Evolutionary conservation across 345 rosid species (phyloP), one percentile per base, ranked within the genome.

Genomic region (Eucalyptus rudis): DNA sequence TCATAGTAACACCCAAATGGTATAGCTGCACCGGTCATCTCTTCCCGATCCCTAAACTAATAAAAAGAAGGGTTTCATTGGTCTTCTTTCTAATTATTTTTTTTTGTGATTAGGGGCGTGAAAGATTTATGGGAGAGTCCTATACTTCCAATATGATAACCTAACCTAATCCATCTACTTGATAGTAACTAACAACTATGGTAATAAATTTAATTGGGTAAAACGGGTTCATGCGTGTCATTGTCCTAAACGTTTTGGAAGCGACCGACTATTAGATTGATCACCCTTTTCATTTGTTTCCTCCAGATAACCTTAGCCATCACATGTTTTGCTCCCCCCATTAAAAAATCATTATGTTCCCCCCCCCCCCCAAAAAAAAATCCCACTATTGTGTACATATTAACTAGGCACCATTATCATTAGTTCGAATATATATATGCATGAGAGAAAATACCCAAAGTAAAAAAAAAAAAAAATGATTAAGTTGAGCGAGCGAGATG

Each of bases 341-440:
- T 27, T 13, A 62, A 62, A 3, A 62, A 27, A 62, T 12, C 31
- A 27, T 13, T 13, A 62, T 29, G 15, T 27, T 62, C 31, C 13
- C 3, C n/a, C 68, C 43, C 40, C 40, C 40, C 40, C 40, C 40
- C 40, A 4, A 3, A 3, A 27, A 62, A 62, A 0, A 62, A 12
- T 29, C 3, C 68, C 68, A 29, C 7, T 12, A 59, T 11, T 29
- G 16, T 62, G 31, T 56, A 27, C 68, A 62, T 62, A 29, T 62
- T 59, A 11, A 59, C 6, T 56, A 0, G 62, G 62, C 62, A 56
- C 29, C 62, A 56, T 56, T 10, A 56, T 24, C 62, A 56, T 56
- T 1, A 56, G 0, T 56, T 56, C 0, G 27, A 56, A 56, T 56
- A 52, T 19, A 52, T 20, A 22, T 51, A 56, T 2, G 0, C 12